Evolutionary conservation across 441 rosid species (phyloP), one percentile per base, ranked within the genome.

Genomic region (Brassica balearica): DNA sequence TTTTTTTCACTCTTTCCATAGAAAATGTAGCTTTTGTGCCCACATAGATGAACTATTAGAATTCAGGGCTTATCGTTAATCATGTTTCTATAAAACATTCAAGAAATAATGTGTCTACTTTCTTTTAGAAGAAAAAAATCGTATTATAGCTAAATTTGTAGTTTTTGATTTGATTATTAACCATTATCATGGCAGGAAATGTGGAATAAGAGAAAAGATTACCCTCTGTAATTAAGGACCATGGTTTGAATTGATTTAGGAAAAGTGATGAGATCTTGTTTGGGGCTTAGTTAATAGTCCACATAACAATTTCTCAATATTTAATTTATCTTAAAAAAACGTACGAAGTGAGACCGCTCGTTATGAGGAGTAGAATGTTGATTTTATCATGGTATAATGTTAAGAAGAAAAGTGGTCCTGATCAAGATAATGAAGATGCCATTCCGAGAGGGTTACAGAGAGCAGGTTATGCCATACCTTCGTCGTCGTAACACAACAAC

Each of bases 21-120:
- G 80, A 64, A 70, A 64, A 17, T 71, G 76, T 77, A 77, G 65
- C 23, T 11, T 61, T 56, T 77, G 19, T 25, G 60, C 67, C 76
- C 76, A 77, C 61, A 71, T 38, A 65, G 58, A 51, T 7, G 11
- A 71, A 71, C 75, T 15, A 55, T 27, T 71, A 71, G 61, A 34
- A 71, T 65, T 58, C 61, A 55, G 66, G 81, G 81, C 67, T 65
- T 65, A 23, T 77, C 60, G 22, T 55, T 7, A 17, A 17, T 55
- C 60, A 15, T 76, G 80, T 69, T 76, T 76, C 70, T 51, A 20
- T 9, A 25, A 32, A 68, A 55, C 48, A 5, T 69, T 69, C 65
- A 76, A 69, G 55, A 51, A 62, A 69, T 62, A 51, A 69, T 69
- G 22, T 55, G 68, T 60, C 63, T 53, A 32, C 34, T 36, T 51